A percentile compares a stretch with the other conserved stretches of the same genome.
Evolutionary conservation across 2,329 filamentous ascomycete species (phyloP).

Genomic region (Nothophaeocryptopus gaeumannii): DNA sequence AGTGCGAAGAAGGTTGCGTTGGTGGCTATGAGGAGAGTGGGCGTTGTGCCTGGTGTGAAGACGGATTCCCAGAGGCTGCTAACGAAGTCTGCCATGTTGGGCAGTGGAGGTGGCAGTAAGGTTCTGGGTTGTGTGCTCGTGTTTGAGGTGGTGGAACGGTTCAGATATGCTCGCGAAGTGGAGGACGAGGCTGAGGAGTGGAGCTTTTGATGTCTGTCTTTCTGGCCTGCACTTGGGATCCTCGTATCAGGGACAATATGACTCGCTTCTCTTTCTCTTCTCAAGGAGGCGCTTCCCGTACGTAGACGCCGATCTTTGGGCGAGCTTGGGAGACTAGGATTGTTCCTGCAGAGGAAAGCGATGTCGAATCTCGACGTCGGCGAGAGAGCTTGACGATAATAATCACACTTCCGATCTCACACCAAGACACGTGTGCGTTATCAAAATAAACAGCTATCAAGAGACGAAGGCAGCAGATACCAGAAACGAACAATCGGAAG

Average conservation of each 20-base stretch:
- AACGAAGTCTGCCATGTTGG: constrained; percentile 52
- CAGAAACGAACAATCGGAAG: background rate
- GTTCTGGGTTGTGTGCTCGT: background rate
- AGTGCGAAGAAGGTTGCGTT: constrained; percentile 85
- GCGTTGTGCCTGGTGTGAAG: constrained; percentile 88
- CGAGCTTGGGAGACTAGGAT: no score
- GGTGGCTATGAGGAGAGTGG: constrained; percentile 81
- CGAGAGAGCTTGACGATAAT: no score
- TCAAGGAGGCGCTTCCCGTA: no score
- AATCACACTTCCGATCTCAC: no score
- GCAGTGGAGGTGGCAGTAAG: background rate
- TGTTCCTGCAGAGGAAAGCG: no score
- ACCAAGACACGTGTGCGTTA: background rate
- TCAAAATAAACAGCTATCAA: background rate
- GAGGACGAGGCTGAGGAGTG: background rate
- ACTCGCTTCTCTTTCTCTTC: no score
- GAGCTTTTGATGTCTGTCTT: background rate
- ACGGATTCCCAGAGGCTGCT: constrained; percentile 84
- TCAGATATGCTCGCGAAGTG: background rate
- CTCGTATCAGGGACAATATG: no score
- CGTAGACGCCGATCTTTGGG: no score
- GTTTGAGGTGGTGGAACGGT: background rate
- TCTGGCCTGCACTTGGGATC: background rate
- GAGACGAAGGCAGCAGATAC: constrained; percentile 2
- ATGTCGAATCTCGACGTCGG: no score